These are phyloP conservation scores for Pseudonectria foliicola DNA, from an alignment of 2,329 filamentous ascomycete genomes.

Conservation along the genomic window DNA sequence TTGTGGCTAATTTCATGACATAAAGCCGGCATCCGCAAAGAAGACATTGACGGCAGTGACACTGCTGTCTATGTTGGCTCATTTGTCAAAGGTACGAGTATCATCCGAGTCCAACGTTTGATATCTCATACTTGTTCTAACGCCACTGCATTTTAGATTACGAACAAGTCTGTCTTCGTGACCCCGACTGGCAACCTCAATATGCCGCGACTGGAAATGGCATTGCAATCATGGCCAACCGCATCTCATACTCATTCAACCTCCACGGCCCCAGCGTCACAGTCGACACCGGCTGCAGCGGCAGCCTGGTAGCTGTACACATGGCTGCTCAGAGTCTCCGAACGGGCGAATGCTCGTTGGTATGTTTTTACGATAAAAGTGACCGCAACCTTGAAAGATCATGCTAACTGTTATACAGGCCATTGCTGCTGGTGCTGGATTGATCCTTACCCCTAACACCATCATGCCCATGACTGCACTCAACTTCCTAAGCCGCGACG, in stretches of 20 bases:
- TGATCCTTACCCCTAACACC: constrained; percentile 48
- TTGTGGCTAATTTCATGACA: too few relatives aligned
- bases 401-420: constrained; percentile 25
- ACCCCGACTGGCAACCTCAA: constrained; percentile 42
- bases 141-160: constrained; percentile 33
- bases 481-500: constrained; percentile 45
- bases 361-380: too few relatives aligned
- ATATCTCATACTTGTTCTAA: not conserved
- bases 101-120: not conserved
- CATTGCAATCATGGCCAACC: constrained; percentile 47
- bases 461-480: constrained; percentile 50
- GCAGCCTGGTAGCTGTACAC: constrained; percentile 47
- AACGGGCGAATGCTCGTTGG: constrained; percentile 36
- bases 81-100: constrained; percentile 38
- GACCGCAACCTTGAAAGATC: too few relatives aligned
- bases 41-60: constrained; percentile 36
- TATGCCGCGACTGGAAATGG: constrained; percentile 48
- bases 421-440: constrained; percentile 43
- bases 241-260: constrained; percentile 49
- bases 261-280: constrained; percentile 49
- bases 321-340: constrained; percentile 44
- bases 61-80: constrained; percentile 44
- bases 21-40: constrained; percentile 37
- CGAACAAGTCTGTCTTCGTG: constrained; percentile 41
- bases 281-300: constrained; percentile 53